A percentile compares a stretch with the other conserved stretches of the same genome.
Evolutionary conservation across 1,284 basidiomycete genomes (phyloP).

Genomic region (Testicularia cyperi): DNA sequence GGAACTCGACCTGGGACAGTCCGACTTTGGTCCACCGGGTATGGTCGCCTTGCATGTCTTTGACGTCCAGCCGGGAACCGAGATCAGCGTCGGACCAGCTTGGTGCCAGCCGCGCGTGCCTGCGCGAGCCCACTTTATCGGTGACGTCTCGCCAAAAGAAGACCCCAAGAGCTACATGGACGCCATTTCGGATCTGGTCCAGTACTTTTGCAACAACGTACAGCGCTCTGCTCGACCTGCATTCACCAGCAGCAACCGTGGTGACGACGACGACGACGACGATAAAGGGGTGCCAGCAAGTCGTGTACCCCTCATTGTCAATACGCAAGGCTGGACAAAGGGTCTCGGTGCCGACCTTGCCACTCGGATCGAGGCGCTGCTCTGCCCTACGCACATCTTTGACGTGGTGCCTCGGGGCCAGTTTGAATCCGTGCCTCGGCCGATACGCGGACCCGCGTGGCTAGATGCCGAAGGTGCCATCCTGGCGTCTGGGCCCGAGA

Average conservation of each 20-base stretch:
- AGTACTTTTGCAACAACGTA: slow-evolving; percentile 63
- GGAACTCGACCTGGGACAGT: slow-evolving; percentile 90
- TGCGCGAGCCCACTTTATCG: slow-evolving; percentile 77
- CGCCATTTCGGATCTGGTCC: slow-evolving; percentile 70
- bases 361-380: slow-evolving; percentile 69
- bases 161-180: slow-evolving; percentile 78
- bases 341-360: slow-evolving; percentile 85
- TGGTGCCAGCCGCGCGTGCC: slow-evolving; percentile 67
- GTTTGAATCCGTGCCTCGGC: slow-evolving; percentile 3
- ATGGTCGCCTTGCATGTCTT: slow-evolving; percentile 78
- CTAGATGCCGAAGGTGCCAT: slow-evolving; percentile 28
- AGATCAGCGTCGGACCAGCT: slow-evolving; percentile 36
- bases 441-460: slow-evolving; percentile 15
- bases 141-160: slow-evolving; percentile 74
- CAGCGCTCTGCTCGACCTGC: too few species aligned
- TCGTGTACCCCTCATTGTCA: slow-evolving; percentile 75
- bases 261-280: not conserved
- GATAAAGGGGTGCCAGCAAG: not conserved
- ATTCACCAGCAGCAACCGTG: too few species aligned
- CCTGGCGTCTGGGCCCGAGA: slow-evolving; percentile 12
- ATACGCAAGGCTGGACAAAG: slow-evolving; percentile 96
- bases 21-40: slow-evolving; percentile 86
- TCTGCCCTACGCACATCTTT: slow-evolving; percentile 71
- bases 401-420: slow-evolving; percentile 56
- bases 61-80: not conserved